A percentile compares a stretch with the other conserved stretches of the same genome.
These are phyloP conservation scores for Aspergillus tamarii DNA, from an alignment of 2,329 filamentous ascomycete genomes.

Conservation along the genomic window DNA sequence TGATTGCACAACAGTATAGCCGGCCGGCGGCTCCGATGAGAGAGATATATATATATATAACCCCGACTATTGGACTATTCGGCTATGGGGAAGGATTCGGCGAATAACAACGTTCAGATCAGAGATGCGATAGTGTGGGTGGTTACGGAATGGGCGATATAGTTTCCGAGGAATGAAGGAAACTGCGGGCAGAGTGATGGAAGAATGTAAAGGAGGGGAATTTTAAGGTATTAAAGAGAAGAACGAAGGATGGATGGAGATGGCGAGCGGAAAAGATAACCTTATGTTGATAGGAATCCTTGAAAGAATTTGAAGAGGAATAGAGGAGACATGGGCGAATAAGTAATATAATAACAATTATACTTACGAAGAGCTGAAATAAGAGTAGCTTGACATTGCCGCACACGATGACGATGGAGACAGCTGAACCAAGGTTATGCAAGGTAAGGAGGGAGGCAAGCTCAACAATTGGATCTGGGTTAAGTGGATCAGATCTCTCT, in stretches of 20 bases:
- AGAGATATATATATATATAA: neutral
- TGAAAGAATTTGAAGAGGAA: conserved; percentile 14
- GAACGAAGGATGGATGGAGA: neutral
- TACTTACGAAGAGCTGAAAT: conserved; percentile 18
- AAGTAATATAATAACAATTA: conserved; percentile 14
- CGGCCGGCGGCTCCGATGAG: conserved; percentile 21
- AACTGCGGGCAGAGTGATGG: neutral
- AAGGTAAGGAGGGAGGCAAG: conserved; percentile 28
- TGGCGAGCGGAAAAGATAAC: neutral
- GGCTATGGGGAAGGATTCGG: neutral
- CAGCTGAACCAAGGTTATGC: conserved; percentile 35
- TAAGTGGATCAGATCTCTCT: conserved; percentile 25
- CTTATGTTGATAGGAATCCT: neutral
- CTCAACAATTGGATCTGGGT: conserved; percentile 27
- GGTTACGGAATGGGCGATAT: conserved; percentile 2
- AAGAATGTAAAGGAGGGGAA: conserved; percentile 3
- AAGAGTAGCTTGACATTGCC: conserved; percentile 28
- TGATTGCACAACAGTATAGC: conserved; percentile 14
- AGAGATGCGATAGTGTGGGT: neutral
- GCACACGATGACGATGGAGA: conserved; percentile 30
- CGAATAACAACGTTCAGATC: neutral
- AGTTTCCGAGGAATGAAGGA: neutral
- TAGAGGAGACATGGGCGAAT: conserved; percentile 17
- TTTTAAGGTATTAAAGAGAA: conserved; percentile 7
- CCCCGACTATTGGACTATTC: neutral